phyloP scores from a whole-genome alignment of 1,284 basidiomycete genomes.

The Ceratobasidium sp. region DNA sequence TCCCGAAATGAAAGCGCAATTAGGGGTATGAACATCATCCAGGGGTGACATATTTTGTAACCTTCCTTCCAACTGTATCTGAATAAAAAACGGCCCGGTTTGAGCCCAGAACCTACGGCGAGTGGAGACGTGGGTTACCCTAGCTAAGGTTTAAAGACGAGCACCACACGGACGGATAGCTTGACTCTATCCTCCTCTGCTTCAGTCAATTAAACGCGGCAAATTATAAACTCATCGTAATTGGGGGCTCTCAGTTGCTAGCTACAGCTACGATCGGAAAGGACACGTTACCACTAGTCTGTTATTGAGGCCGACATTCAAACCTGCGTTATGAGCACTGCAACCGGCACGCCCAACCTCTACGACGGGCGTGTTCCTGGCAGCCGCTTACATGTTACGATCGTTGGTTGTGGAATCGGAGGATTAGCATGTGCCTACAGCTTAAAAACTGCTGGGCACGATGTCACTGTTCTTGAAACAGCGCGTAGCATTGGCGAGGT shows the following conservation, averaged over 20 bases:
- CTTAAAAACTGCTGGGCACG: slow-evolving; percentile 60
- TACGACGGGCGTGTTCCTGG: slow-evolving; percentile 48
- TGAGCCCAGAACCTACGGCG: not conserved
- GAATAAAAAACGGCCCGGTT: not conserved
- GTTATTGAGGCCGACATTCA: not conserved
- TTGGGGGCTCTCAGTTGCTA: not conserved
- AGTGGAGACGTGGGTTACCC: not conserved
- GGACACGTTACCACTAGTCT: not conserved
- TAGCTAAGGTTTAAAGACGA: slow-evolving; percentile 3
- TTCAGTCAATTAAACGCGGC: not conserved
- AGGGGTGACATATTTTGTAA: not conserved
- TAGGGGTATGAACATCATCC: slow-evolving; percentile 13
- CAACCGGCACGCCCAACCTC: not conserved
- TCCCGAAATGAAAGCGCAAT: slow-evolving; percentile 13
- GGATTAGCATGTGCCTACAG: slow-evolving; percentile 61
- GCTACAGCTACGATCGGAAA: not conserved
- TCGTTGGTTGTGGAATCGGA: slow-evolving; percentile 63
- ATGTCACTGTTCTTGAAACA: slow-evolving; percentile 60
- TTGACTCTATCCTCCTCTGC: not conserved
- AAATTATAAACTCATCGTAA: not conserved
- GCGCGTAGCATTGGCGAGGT: slow-evolving; percentile 58
- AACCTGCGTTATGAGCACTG: not conserved
- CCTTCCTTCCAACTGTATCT: not conserved
- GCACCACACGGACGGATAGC: no score
- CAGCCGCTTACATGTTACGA: slow-evolving; percentile 57